Base-by-base conservation (phyloP, 805 yeast species). In the Saccharomycopsis sp. region DNA sequence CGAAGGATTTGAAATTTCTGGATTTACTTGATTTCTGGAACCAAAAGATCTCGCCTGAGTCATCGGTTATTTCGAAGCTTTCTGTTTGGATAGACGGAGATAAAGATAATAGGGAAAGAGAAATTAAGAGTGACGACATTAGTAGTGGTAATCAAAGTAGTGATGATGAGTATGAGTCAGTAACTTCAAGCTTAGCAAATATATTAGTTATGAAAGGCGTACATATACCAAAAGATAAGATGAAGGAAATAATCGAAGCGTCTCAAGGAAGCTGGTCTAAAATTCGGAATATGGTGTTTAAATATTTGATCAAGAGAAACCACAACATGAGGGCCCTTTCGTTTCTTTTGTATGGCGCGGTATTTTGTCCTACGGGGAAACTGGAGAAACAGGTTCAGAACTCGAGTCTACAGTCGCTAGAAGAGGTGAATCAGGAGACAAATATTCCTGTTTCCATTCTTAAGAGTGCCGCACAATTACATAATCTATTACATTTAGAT, bases 171-270 rank as follows among this genome's bases (percentile, higher is more conserved):
- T 52, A 25, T 17, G 42, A 72, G 81, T 35, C 68, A 69, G 14
- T 66, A 74, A 63, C 59, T 74, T 0, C 63, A 68, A n/a, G 71
- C 70, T 20, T 81, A 8, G 78, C 75, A 56, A 68, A 73, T 3
- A 78, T 79, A 56, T 66, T 82, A 51, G 75, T 73, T 29, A 71
- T 77, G 62, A 76, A 79, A 56, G 83, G 83, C 0, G 65, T 82
- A 22, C 73, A 78, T 1, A 78, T 82, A 5, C 70, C 77, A 3
- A 67, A 70, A 7, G 75, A 73, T 0, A 73, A 70, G 25, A 61
- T 82, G 23, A 64, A 66, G 3, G 70, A 68, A 12, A 74, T 81
- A 2, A 68, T 80, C 0, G 69, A 72, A 1, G 64, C 63, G 3
- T 64, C 80, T 3, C 67, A 74, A 0, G 76, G 78, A 0, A 75